Evolutionary conservation across 2,329 filamentous ascomycete genomes (phyloP).

Genomic region (Aspergillus phoenicis): DNA sequence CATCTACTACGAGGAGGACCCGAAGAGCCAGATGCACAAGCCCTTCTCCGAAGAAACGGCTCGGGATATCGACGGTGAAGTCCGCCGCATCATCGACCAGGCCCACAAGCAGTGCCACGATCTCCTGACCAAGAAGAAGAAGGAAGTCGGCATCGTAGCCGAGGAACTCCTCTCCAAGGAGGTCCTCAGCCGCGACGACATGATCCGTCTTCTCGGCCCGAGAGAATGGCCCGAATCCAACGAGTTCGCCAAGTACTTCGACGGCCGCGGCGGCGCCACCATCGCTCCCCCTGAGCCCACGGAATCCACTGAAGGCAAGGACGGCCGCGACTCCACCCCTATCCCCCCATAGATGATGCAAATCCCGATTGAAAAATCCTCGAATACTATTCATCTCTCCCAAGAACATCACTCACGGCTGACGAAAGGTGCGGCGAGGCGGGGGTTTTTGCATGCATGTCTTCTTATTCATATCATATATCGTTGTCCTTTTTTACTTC

Average conservation of each 20-base stretch:
- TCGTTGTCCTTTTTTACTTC: constrained; percentile 13
- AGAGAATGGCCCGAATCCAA: constrained; percentile 81
- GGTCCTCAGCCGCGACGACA: constrained; percentile 85
- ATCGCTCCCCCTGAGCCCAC: constrained; percentile 54
- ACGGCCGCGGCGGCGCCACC: constrained; percentile 51
- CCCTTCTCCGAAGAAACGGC: constrained; percentile 95
- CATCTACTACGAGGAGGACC: constrained; percentile 81
- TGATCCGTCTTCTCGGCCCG: constrained; percentile 83
- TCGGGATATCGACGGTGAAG: constrained; percentile 87
- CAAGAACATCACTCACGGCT: constrained; percentile 11
- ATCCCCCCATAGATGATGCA: constrained; percentile 27
- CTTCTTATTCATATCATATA: constrained; percentile 11
- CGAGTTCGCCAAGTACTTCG: constrained; percentile 95
- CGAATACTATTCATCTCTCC: background rate
- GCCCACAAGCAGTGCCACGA: constrained; percentile 89
- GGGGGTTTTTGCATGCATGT: background rate
- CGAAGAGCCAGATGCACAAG: constrained; percentile 79
- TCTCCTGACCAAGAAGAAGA: constrained; percentile 81
- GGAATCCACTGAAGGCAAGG: constrained; percentile 44
- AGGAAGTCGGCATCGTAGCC: constrained; percentile 83
- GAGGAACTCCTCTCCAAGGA: constrained; percentile 94
- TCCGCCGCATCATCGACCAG: constrained; percentile 86
- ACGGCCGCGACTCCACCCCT: constrained; percentile 40
- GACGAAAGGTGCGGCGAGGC: constrained; percentile 13
- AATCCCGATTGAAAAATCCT: background rate